A percentile compares a stretch with the other conserved stretches of the same genome.
Conservation (phyloP, 768 basidiomycete species). For the Mycena capillaripes region DNA sequence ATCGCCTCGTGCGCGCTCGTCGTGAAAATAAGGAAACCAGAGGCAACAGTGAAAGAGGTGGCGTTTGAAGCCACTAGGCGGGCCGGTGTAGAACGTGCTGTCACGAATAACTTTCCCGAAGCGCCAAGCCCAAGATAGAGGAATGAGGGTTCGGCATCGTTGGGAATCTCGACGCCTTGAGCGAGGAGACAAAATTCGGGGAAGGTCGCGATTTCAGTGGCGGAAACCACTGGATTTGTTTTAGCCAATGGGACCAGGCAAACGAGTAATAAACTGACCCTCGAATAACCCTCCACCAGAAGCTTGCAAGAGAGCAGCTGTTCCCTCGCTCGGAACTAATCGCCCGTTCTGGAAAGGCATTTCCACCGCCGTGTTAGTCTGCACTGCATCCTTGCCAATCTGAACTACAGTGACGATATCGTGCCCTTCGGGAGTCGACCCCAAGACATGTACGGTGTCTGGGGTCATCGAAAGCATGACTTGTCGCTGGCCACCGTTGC, state of each 20-base stretch:
- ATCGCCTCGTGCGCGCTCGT: slow-evolving; percentile 85
- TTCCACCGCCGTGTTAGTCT: slow-evolving; percentile 34
- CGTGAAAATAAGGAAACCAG: slow-evolving; percentile 87
- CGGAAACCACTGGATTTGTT: slow-evolving; percentile 25
- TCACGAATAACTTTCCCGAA: slow-evolving; percentile 75
- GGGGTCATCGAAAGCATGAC: slow-evolving; percentile 2
- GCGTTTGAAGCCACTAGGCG: slow-evolving; percentile 62
- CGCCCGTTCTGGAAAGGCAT: slow-evolving; percentile 62
- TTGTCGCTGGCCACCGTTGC: slow-evolving; percentile 45
- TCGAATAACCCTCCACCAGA: slow-evolving; percentile 61
- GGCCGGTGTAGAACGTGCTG: slow-evolving; percentile 45
- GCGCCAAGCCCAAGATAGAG: slow-evolving; percentile 76
- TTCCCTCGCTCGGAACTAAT: slow-evolving; percentile 52
- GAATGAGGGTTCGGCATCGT: slow-evolving; percentile 23
- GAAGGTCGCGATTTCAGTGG: slow-evolving; percentile 53
- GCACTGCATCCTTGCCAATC: slow-evolving; percentile 37
- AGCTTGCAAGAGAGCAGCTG: slow-evolving; percentile 57
- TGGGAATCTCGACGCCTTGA: slow-evolving; percentile 45
- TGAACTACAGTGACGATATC: slow-evolving; percentile 51
- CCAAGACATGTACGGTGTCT: slow-evolving; percentile 53
- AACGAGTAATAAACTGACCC: slow-evolving; percentile 51
- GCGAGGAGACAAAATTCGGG: slow-evolving; percentile 72
- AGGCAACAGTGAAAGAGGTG: slow-evolving; percentile 81
- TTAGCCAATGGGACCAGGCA: slow-evolving; percentile 32
- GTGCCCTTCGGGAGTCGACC: slow-evolving; percentile 47